Base-by-base conservation (phyloP, 2,329 filamentous ascomycete species). In the Thelonectria rubi region DNA sequence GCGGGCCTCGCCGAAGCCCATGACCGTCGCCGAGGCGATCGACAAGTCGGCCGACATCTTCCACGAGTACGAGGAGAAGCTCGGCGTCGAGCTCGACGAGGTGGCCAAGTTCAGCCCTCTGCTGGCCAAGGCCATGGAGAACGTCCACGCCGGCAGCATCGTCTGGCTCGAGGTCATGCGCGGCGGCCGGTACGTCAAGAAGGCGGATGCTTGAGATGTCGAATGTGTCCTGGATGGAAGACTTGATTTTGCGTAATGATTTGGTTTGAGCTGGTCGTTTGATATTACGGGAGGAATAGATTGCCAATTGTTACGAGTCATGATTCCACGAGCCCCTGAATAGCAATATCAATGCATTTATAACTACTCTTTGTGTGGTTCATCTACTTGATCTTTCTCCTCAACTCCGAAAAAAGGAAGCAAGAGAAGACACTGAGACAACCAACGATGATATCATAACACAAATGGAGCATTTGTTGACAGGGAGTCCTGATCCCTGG, bases 21-120 rank as follows among this genome's bases (percentile, higher is more conserved):
- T 46, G 5, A 46, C n/a, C 10, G 3, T 46, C 7, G 10, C 42
- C 14, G 18, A 46, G 18, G 42, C 42, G 7, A 18, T 46, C n/a
- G 42, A 46, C 5, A 46, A 46, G 18, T 46, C 42, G 3, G 5
- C 14, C 15, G 42, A 21, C 5, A 46, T 46, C n/a, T 46, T 46
- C 42, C 42, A 46, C 42, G 42, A 46, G 20, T 46, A 46, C 42
- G 42, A 46, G 20, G 42, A 46, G n/a, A 46, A 46, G 14, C 42
- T 46, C 14, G 18, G 18, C 4, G 18, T 46, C 8, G 42, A 46
- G 17, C 8, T 24, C 24, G 42, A 24, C 8, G 5, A 24, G 17
- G 20, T 46, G 4, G 42, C 42, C 10, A 11, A 11, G 6, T 46
- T 46, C 18, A 46, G 42, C 18, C 42, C 42, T 20, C n/a, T 21